These are phyloP conservation scores for Talaromyces sp. DNA, from an alignment of 2,329 filamentous ascomycete species.

Conservation along the genomic window DNA sequence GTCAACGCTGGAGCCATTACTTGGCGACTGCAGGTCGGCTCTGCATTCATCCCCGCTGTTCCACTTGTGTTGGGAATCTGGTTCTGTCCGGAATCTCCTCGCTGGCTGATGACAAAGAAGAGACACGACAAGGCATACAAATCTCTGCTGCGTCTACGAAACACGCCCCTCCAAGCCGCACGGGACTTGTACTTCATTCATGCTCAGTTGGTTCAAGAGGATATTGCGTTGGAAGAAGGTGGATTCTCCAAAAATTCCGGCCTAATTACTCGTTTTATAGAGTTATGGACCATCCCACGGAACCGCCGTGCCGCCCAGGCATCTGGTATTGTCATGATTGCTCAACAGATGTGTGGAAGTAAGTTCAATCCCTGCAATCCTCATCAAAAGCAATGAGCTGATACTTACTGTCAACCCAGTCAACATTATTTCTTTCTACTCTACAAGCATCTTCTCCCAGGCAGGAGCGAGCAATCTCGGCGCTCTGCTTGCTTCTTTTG, in stretches of 20 bases:
- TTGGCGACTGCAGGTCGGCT: slow-evolving; percentile 61
- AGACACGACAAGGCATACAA: slow-evolving; percentile 57
- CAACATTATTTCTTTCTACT: slow-evolving; percentile 74
- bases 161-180: slow-evolving; percentile 56
- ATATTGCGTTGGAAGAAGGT: slow-evolving; percentile 15
- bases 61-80: slow-evolving; percentile 56
- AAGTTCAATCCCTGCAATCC: neutral
- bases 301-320: slow-evolving; percentile 62
- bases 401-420: slow-evolving; percentile 27
- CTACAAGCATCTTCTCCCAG: slow-evolving; percentile 52
- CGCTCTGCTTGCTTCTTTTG: slow-evolving; percentile 59
- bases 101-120: slow-evolving; percentile 64
- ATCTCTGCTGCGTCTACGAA: slow-evolving; percentile 54
- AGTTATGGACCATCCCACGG: slow-evolving; percentile 47
- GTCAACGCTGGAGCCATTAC: slow-evolving; percentile 54
- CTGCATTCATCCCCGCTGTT: slow-evolving; percentile 61
- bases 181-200: slow-evolving; percentile 60
- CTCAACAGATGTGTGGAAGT: slow-evolving; percentile 63
- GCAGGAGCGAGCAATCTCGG: slow-evolving; percentile 53
- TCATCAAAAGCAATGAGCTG: neutral
- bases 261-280: slow-evolving; percentile 56
- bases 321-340: slow-evolving; percentile 74
- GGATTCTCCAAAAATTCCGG: slow-evolving; percentile 44
- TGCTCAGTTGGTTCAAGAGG: slow-evolving; percentile 47
- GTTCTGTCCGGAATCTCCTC: slow-evolving; percentile 60